Base-by-base conservation (phyloP, 768 basidiomycete genomes). In the Rhizopogon vulgaris region DNA sequence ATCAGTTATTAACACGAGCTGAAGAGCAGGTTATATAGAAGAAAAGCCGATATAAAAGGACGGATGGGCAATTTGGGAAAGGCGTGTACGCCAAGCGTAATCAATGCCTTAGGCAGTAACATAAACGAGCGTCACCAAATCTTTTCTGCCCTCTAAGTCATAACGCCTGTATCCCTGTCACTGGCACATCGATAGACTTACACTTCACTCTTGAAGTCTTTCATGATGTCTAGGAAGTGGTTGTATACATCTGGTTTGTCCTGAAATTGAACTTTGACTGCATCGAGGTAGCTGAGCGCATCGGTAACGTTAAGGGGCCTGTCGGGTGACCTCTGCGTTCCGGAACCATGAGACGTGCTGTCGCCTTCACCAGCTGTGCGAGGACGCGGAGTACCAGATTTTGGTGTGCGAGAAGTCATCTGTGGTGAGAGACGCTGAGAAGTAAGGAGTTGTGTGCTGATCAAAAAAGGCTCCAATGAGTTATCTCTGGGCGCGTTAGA, bases 181-280 rank as follows among this genome's bases (percentile, higher is more conserved):
- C 36, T 25, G 17, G 37, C 1, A 22, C n/a, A 38, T 45, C 22
- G 2, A 17, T 11, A 28, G 10, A 79, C 90, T 73, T 68, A 93
- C 90, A 73, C 75, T 71, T 95, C 91, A 62, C 92, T 91, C 74
- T 99, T 99, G 70, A 99, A 99, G 67, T 98, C 94, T 75, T 97
- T 97, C 96, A 96, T 96, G 64, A 96, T 94, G 67, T 95, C 92
- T 69, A 94, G 70, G 64, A 94, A 93, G 58, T 86, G 80, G 67
- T 96, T 95, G 76, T 96, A 96, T 25, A 95, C 92, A 61, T 94
- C 90, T 17, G 93, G 93, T 67, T 85, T 84, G 65, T 90, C 86
- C 41, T 82, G 78, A 67, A 95, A 96, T 72, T 93, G 89, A 39
- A 82, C 77, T 75, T 95, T 96, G 73, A 96, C 93, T 25, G 90